Percentiles rank a stretch among this genome's conserved stretches.
These are phyloP conservation scores for Serendipita sp. DNA, from an alignment of 768 basidiomycete species.

Conservation along the genomic window DNA sequence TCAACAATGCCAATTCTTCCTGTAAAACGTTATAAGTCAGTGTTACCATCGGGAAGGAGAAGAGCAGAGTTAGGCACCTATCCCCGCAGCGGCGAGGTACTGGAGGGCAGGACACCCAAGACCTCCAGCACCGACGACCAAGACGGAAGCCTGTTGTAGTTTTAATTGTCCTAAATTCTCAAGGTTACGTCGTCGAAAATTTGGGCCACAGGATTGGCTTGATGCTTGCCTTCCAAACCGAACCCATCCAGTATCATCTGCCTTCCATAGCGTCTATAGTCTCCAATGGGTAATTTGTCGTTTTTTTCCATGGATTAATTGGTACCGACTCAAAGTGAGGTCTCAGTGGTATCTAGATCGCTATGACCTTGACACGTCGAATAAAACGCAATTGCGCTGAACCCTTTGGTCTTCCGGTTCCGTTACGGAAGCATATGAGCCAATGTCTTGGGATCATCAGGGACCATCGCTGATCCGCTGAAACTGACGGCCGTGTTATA, in stretches of 20 bases:
- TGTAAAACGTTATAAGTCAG: conserved; percentile 17
- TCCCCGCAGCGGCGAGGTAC: conserved; percentile 81
- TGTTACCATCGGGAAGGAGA: neutral
- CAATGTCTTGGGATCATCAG: too few relatives aligned
- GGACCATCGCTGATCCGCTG: too few relatives aligned
- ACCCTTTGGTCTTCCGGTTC: too few relatives aligned
- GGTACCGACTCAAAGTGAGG: too few relatives aligned
- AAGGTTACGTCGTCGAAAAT: neutral
- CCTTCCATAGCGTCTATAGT: conserved; percentile 83
- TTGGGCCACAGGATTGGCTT: neutral
- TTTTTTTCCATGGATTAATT: too few relatives aligned
- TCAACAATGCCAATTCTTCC: conserved; percentile 78
- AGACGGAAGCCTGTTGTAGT: conserved; percentile 55
- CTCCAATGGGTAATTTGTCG: conserved; percentile 20
- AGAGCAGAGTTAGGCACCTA: conserved; percentile 35
- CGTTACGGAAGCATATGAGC: too few relatives aligned
- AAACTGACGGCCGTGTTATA: too few relatives aligned
- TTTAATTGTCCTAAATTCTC: conserved; percentile 56
- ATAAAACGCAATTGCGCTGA: too few relatives aligned
- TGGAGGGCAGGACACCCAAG: conserved; percentile 91
- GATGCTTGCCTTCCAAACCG: conserved; percentile 58
- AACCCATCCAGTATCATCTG: conserved; percentile 91
- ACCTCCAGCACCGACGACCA: conserved; percentile 88
- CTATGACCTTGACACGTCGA: too few relatives aligned
- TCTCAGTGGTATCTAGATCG: too few relatives aligned